These are phyloP conservation scores for Hyaloperonospora arabidopsidis DNA, from an alignment of 352 stramenopile species.

Conservation along the genomic window DNA sequence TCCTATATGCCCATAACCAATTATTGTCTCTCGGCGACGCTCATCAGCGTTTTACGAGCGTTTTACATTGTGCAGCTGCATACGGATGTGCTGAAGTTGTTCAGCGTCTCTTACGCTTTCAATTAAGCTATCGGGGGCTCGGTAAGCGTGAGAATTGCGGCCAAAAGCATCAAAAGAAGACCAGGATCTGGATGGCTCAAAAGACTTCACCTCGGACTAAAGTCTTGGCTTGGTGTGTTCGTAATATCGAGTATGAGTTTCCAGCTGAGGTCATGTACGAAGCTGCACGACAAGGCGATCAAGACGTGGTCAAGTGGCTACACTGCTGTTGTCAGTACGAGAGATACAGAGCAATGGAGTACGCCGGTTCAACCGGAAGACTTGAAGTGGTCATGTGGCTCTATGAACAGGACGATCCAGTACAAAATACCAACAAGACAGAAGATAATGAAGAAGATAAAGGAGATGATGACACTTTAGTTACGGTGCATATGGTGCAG, in stretches of 20 bases:
- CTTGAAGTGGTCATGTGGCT: constrained; percentile 38
- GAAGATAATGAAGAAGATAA: neutral
- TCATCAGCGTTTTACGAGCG: constrained; percentile 20
- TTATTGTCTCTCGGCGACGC: constrained; percentile 27
- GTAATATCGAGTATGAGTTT: constrained; percentile 30
- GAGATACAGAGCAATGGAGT: constrained; percentile 36
- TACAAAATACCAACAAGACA: constrained; percentile 4
- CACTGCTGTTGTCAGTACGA: constrained; percentile 32
- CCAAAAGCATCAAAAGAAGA: neutral
- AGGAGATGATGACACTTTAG: constrained; percentile 1
- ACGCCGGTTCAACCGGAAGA: constrained; percentile 21
- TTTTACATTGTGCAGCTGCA: constrained; percentile 32
- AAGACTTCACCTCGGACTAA: constrained; percentile 2
- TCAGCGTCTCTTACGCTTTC: constrained; percentile 30
- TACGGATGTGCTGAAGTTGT: constrained; percentile 25
- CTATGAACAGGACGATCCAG: neutral
- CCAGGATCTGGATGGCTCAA: neutral
- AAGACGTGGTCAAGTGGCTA: constrained; percentile 36
- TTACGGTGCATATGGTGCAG: constrained; percentile 29
- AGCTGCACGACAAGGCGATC: constrained; percentile 27
- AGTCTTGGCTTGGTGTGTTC: constrained; percentile 27
- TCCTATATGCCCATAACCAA: constrained; percentile 25
- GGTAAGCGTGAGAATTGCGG: constrained; percentile 3
- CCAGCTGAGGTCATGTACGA: constrained; percentile 36
- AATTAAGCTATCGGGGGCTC: constrained; percentile 15